Percentiles rank a stretch among this genome's conserved stretches.
Evolutionary conservation across 805 yeast genomes (phyloP).

Genomic region (Monosporozyma solicola): DNA sequence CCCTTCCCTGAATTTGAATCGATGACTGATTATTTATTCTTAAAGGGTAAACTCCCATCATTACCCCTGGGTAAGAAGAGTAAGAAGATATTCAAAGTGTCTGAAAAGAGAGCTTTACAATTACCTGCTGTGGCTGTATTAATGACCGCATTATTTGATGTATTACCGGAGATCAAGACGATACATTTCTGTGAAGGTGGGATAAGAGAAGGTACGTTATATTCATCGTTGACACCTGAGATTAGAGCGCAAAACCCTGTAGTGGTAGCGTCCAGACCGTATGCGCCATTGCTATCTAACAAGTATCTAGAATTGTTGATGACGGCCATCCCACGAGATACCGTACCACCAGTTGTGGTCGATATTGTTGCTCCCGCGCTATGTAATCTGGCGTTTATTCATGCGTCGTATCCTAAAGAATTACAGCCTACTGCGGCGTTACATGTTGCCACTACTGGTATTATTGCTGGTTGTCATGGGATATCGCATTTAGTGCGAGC

Average conservation of each 20-base stretch:
- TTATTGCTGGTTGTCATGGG: constrained; percentile 69
- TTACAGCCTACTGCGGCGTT: constrained; percentile 67
- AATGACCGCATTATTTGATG: constrained; percentile 52
- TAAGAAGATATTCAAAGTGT: constrained; percentile 50
- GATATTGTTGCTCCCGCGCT: constrained; percentile 59
- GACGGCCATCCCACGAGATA: constrained; percentile 48
- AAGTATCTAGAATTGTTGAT: constrained; percentile 46
- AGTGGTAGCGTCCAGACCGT: constrained; percentile 58
- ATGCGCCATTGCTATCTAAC: constrained; percentile 56
- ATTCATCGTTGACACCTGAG: constrained; percentile 48
- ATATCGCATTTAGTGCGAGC: constrained; percentile 64
- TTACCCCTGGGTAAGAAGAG: not conserved
- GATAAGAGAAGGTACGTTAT: constrained; percentile 66
- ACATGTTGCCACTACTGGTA: constrained; percentile 64
- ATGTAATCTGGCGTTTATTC: constrained; percentile 67
- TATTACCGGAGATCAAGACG: constrained; percentile 50
- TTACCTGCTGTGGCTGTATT: constrained; percentile 62
- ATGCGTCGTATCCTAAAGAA: constrained; percentile 69
- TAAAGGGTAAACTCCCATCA: constrained; percentile 42
- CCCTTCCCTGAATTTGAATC: constrained; percentile 43
- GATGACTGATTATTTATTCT: constrained; percentile 42
- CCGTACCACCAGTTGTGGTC: constrained; percentile 50
- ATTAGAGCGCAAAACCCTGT: constrained; percentile 62
- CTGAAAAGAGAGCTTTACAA: constrained; percentile 56
- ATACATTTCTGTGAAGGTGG: constrained; percentile 71